Evolutionary conservation across 2,329 filamentous ascomycete genomes (phyloP).

Genomic region (Aspergillus japonicus): DNA sequence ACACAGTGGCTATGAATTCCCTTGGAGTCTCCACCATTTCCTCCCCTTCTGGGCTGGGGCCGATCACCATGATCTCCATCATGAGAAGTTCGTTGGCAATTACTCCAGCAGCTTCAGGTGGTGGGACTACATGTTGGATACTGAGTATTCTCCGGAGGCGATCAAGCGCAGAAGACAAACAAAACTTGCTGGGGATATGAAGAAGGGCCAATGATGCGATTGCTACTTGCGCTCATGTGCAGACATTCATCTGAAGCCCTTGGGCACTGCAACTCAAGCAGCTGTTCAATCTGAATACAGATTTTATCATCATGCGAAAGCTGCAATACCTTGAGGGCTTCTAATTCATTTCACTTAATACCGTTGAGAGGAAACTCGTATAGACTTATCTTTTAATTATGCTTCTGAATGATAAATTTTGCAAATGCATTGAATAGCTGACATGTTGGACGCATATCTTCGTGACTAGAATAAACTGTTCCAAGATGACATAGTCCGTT

Average conservation of each 20-base stretch:
- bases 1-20: constrained; percentile 97
- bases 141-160: constrained; percentile 86
- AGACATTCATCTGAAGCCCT: background rate
- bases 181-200: constrained; percentile 24
- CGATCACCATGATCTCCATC: constrained; percentile 93
- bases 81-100: constrained; percentile 98
- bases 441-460: no score
- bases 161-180: constrained; percentile 75
- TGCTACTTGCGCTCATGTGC: background rate
- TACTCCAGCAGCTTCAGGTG: constrained; percentile 97
- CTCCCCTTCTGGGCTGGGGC: constrained; percentile 97
- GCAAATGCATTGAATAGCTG: no score
- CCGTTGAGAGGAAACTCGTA: background rate
- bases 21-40: constrained; percentile 93
- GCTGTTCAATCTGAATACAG: background rate
- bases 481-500: no score
- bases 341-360: background rate
- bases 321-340: background rate
- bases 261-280: background rate
- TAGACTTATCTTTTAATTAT: background rate
- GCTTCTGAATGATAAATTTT: background rate
- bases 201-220: constrained; percentile 30
- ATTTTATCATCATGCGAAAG: background rate
- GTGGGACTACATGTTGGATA: constrained; percentile 96
- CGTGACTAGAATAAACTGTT: no score